Evolutionary conservation across 257 asterid species (phyloP), one percentile per base, ranked within the genome.

Genomic region (Solanum chmielewskii): DNA sequence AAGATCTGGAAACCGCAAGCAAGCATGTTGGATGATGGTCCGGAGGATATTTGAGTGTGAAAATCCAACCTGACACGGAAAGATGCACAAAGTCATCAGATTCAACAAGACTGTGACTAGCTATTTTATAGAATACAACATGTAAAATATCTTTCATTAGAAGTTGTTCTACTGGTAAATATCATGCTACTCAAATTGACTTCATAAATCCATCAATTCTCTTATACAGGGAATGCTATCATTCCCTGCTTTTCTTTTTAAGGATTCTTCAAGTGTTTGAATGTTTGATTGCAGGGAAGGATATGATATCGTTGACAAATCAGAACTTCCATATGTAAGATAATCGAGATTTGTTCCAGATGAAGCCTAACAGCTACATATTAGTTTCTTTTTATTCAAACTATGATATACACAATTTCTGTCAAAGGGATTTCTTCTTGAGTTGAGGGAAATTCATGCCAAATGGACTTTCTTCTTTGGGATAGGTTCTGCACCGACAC

Each of bases 11-110:
- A 92, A 93, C 89, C 98, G 93, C 90, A 94, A 88, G 94, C 97
- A 95, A 89, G 98, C 98, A 90, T 89, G 98, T 90, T 91, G 95
- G 76, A 93, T 90, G 60, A 95, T 91, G 49, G 98, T 93, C 86
- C 96, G 93, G 77, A 95, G 97, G 86, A 95, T 93, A 86, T 95
- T 95, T 49, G 98, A 92, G 89, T 95, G 98, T 70, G 98, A 95
- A 92, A 95, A 94, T 47, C 98, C 98, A 90, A 95, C 98, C 98
- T 95, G 90, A 86, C 80, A 80, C 25, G 18, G 11, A 41, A 83
- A 70, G 70, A 42, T 16, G 41, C 62, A 41, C 64, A 41, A 84
- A 27, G 37, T 64, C 74, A 39, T 42, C 21, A 64, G 37, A 37
- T 84, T 83, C 78, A 62, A 62, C 77, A 45, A 78, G 84, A 78